These are phyloP conservation scores for Graphilbum fragrans DNA, from an alignment of 2,329 filamentous ascomycete species.

Conservation along the genomic window DNA sequence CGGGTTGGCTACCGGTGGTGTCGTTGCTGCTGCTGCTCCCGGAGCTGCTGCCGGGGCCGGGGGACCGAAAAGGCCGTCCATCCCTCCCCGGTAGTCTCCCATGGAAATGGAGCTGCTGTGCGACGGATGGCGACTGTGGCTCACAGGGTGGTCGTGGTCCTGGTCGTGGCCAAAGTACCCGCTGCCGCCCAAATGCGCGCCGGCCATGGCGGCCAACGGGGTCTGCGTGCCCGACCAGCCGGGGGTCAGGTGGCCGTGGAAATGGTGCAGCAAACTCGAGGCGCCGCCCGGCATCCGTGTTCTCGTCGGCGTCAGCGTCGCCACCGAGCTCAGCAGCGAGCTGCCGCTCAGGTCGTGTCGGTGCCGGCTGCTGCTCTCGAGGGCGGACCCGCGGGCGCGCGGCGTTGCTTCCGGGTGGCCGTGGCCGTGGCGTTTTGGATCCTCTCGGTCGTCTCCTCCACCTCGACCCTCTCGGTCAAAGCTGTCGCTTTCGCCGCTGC, in stretches of 20 bases:
- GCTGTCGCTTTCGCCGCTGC: constrained; percentile 11
- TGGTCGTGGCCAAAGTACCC: constrained; percentile 5
- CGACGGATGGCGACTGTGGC: constrained; percentile 16
- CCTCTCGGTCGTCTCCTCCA: constrained; percentile 5
- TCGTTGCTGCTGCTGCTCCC: not conserved
- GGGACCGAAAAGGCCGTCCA: too few relatives aligned
- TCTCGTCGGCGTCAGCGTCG: constrained; percentile 33
- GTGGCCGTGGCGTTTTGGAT: constrained; percentile 22
- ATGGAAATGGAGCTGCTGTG: constrained; percentile 20
- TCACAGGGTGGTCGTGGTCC: constrained; percentile 3
- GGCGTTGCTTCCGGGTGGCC: constrained; percentile 12
- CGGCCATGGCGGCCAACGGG: constrained; percentile 66
- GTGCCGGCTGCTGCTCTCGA: constrained; percentile 13
- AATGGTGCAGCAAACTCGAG: constrained; percentile 63
- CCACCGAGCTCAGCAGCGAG: constrained; percentile 24
- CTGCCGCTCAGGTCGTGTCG: constrained; percentile 13
- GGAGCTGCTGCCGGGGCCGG: constrained; percentile 13
- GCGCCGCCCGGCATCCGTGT: constrained; percentile 60
- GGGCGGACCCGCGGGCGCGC: not conserved
- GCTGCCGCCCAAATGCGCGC: constrained; percentile 42
- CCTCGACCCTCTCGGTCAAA: constrained; percentile 11
- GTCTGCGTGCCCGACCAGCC: constrained; percentile 67
- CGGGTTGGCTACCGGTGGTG: not conserved
- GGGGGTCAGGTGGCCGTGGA: constrained; percentile 62
- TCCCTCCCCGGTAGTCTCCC: constrained; percentile 12